A percentile compares a stretch with the other conserved stretches of the same genome.
phyloP scores from a whole-genome alignment of 1,284 basidiomycete genomes.

The Ganoderma resinaceum region DNA sequence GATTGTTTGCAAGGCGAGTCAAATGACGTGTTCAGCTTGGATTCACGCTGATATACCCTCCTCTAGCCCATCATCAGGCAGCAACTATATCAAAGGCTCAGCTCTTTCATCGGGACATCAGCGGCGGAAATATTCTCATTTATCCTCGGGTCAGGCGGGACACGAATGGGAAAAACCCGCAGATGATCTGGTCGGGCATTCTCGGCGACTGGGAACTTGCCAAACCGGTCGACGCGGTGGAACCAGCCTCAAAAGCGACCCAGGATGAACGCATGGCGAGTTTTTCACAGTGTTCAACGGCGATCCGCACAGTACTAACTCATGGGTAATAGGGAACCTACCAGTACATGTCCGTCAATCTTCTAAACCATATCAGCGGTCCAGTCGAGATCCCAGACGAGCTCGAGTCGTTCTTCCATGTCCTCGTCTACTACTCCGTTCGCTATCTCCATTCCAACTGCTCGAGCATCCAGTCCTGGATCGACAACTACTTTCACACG shows the following conservation, averaged over 20 bases:
- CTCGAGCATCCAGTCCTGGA: too few relatives aligned
- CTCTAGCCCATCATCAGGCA: neutral
- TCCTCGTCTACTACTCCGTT: slow-evolving; percentile 8
- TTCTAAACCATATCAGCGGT: neutral
- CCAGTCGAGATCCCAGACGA: slow-evolving; percentile 1
- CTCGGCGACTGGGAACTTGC: neutral
- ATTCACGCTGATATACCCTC: neutral
- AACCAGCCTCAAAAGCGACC: too few relatives aligned
- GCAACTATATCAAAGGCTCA: neutral
- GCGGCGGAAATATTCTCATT: neutral
- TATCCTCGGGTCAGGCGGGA: neutral
- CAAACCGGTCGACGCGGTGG: neutral
- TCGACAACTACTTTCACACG: neutral
- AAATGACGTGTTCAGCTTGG: neutral
- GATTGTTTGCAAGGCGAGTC: slow-evolving; percentile 10
- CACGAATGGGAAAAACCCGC: too few relatives aligned
- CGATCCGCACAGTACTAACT: neutral
- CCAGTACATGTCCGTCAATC: neutral
- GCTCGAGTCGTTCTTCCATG: slow-evolving; percentile 12
- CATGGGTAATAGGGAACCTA: neutral
- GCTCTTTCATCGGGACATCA: neutral
- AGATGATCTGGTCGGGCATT: neutral
- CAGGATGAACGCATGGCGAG: neutral
- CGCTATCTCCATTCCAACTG: neutral
- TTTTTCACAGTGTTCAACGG: neutral